Base-by-base conservation (phyloP, 2,329 filamentous ascomycete species). In the Tolypocladium sp. region DNA sequence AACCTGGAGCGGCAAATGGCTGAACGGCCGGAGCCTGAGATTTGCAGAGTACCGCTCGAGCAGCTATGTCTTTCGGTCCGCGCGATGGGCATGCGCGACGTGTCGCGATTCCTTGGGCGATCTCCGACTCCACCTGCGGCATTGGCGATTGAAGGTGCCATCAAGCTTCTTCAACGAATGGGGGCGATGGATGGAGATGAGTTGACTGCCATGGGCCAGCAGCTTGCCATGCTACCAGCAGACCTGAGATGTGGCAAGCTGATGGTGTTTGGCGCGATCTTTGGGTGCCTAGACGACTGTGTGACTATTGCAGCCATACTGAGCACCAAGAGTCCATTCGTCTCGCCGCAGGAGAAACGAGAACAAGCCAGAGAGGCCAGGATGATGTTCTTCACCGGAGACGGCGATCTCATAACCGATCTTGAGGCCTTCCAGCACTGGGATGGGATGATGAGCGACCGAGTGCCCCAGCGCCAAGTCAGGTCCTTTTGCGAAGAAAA, bases 21-120 rank as follows among this genome's bases (percentile, higher is more conserved):
- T 2, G 89, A 92, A 65, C 83, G 93, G 9, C 92, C 94, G 1
- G 92, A 97, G 60, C 94, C 94, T 0, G 94, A 99, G 72, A 97
- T 99, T 65, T 84, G 91, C 37, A 85, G 94, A 61, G 93, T 97
- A 2, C 92, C 94, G 1, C 78, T 99, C 1, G 94, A 99, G 72
- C 93, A 97, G 69, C 83, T 97, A 33, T 97, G 93, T 71, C 80
- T 99, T 5, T 95, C 92, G 0, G 94, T 99, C 51, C 90, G 94
- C 63, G 92, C 93, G 22, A 97, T 97, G 92, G 93, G 92, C 1
- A 89, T 96, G 59, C 81, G 83, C 57, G 89, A 97, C 65, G 90
- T 97, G 1, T 82, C 86, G 6, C 78, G 76, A 3, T 99, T 99
- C 74, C 81, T 99, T 13, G 87, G 87, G 1, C 88, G 90, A 55